phyloP scores from a whole-genome alignment of 192 early-diverging fungal genomes.

The Backusella westeae region DNA sequence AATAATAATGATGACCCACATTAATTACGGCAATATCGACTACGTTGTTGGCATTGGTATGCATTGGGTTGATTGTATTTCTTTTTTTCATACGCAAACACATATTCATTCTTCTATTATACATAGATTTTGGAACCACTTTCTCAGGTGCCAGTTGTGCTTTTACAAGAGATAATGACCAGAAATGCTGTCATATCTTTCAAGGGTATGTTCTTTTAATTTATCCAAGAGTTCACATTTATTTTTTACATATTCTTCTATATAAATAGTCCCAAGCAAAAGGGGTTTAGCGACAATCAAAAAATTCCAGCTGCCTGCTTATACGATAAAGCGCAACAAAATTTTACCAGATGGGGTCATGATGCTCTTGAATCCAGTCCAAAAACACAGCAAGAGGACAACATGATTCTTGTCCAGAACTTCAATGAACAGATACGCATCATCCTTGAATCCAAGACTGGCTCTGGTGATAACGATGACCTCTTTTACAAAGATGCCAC shows the following conservation, averaged over 20 bases:
- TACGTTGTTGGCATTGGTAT: background rate
- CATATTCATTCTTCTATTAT: background rate
- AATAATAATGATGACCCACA: background rate
- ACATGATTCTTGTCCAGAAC: background rate
- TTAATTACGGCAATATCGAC: background rate
- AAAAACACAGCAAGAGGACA: background rate
- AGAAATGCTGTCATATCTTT: background rate
- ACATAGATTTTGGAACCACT: background rate
- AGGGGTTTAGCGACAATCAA: background rate
- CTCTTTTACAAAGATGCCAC: background rate
- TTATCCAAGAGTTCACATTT: background rate
- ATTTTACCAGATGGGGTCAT: background rate
- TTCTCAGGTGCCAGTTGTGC: background rate
- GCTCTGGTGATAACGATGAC: background rate
- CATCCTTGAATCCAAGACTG: background rate
- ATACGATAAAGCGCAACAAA: background rate
- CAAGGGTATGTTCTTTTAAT: background rate
- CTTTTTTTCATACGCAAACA: background rate
- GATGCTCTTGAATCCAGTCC: background rate
- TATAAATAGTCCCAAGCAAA: background rate
- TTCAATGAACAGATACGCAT: background rate
- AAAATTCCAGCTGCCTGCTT: background rate
- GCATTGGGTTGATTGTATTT: background rate
- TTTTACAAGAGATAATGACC: background rate
- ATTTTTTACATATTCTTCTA: background rate